Evolutionary conservation across 2,329 filamentous ascomycete species (phyloP), one percentile per base, ranked within the genome.

Genomic region (Pyricularia sp.): DNA sequence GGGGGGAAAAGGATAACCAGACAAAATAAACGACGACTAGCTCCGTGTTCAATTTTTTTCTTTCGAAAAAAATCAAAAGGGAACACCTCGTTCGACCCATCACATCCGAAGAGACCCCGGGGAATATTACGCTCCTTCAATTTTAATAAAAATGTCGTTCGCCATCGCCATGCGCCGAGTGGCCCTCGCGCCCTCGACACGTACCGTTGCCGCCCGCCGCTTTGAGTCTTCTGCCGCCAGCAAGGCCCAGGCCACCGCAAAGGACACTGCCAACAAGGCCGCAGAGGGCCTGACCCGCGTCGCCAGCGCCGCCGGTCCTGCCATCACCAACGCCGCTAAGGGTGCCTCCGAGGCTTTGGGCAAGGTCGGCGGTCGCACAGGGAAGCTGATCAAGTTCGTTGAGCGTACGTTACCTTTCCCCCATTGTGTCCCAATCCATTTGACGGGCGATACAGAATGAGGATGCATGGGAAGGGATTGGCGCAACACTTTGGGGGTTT

Each of bases 271-370:
- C 66, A 76, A 84, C 75, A 93, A 93, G 85, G 93, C 93, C 70
- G 86, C 89, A 73, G 86, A 97, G 82, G 93, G 93, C 72, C 87
- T 97, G 69, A 92, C 91, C 75, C 89, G 89, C 77, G 94, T 95
- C 76, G 85, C 90, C 72, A 89, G 91, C 75, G 89, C 92, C 68
- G 94, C 93, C 74, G 92, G 92, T 69, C 90, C 92, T 71, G 92
- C 89, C 71, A 84, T 96, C 75, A 85, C 86, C 74, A 89, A 87
- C 77, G 92, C 91, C 74, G 91, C 91, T 69, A 87, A 88, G 77
- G 86, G 88, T 69, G 81, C 90, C 73, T 82, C 84, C 73, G 86
- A 82, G 77, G 88, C 91, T 69, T 81, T 97, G 74, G 84, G 88
- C 79, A 91, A 88, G 81, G 85, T 94, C 78, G 94, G 93, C 76